Conservation (phyloP, 2,329 filamentous ascomycete genomes). For the Fusarium sp. region DNA sequence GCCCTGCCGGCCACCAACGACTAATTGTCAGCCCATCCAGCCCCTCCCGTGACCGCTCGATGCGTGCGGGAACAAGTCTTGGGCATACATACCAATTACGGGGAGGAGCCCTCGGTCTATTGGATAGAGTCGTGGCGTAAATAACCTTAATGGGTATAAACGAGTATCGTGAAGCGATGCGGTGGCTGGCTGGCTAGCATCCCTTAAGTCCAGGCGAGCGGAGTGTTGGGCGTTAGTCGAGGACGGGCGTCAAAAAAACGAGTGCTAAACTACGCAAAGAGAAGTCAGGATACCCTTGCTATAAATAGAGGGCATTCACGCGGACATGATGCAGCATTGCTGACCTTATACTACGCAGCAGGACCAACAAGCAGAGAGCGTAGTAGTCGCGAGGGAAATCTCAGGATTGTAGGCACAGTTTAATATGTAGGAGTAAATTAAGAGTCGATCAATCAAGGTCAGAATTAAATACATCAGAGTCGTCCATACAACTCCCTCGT, state of each 20-base stretch:
- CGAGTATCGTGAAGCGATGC: neutral
- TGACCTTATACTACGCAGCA: neutral
- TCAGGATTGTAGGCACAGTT: neutral
- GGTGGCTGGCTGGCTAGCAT: neutral
- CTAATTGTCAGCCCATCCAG: neutral
- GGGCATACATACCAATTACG: neutral
- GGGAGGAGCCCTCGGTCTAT: no score
- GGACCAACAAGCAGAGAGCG: neutral
- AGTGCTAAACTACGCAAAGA: neutral
- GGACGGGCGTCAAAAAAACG: neutral
- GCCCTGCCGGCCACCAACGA: neutral
- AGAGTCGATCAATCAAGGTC: neutral
- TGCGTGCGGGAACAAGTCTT: neutral
- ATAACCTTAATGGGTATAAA: neutral
- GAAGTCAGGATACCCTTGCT: neutral
- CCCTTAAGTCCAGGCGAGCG: neutral
- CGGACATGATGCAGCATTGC: neutral
- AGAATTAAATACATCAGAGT: neutral
- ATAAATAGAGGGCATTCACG: neutral
- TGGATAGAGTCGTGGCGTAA: neutral
- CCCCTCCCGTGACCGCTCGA: neutral
- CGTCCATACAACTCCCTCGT: neutral
- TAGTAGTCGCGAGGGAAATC: neutral
- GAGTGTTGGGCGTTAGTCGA: neutral
- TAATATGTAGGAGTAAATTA: neutral